Conservation (phyloP, 495 filamentous ascomycete genomes). For the Acidiella bohemica region DNA sequence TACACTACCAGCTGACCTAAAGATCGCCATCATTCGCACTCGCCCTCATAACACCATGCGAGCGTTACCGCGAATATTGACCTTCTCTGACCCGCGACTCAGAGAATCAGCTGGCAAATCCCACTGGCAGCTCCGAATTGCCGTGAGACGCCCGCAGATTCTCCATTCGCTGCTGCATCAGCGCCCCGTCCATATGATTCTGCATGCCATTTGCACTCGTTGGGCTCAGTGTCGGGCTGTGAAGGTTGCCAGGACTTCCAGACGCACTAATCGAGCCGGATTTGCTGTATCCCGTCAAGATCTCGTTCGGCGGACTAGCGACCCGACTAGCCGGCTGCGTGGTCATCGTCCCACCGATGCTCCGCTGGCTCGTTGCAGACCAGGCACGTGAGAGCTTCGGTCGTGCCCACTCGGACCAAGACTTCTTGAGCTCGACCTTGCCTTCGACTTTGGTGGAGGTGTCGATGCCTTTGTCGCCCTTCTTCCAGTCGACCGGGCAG, state of each 20-base stretch:
- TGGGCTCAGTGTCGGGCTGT: slow-evolving; percentile 8
- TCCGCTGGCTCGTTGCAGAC: slow-evolving; percentile 9
- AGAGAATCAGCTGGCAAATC: too few species aligned
- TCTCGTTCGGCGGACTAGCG: neutral
- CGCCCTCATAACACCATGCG: too few species aligned
- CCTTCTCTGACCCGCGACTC: too few species aligned
- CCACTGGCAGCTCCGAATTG: slow-evolving; percentile 6
- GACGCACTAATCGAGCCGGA: neutral
- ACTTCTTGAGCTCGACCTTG: slow-evolving; percentile 24
- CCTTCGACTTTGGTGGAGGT: slow-evolving; percentile 24
- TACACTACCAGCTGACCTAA: too few species aligned
- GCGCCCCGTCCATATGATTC: slow-evolving; percentile 12
- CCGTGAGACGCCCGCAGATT: slow-evolving; percentile 11
- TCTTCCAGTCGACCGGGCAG: slow-evolving; percentile 39
- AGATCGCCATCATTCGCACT: too few species aligned
- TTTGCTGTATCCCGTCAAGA: neutral
- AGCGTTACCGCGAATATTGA: too few species aligned
- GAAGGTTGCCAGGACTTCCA: too few species aligned
- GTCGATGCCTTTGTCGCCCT: slow-evolving; percentile 40
- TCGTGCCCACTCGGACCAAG: slow-evolving; percentile 18
- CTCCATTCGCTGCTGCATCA: slow-evolving; percentile 13
- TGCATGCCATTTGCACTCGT: slow-evolving; percentile 3
- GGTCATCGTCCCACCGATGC: neutral
- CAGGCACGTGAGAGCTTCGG: slow-evolving; percentile 14
- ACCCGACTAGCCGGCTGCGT: neutral